A percentile compares a stretch with the other conserved stretches of the same genome.
phyloP scores from a whole-genome alignment of 78 protist species.

The Isochrysis galbana region DNA sequence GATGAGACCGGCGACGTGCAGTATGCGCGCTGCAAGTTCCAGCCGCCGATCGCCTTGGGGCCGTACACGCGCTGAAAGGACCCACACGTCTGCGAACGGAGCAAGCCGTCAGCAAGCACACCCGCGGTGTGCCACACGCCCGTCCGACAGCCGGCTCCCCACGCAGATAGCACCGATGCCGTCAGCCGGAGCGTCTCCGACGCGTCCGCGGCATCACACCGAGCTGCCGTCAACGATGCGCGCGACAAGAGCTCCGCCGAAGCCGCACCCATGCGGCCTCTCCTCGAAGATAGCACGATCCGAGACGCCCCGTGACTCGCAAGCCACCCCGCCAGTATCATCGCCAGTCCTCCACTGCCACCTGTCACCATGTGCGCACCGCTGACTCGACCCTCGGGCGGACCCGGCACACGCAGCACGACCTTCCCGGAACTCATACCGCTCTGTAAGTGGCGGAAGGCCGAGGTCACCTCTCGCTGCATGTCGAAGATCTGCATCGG shows the following conservation, averaged over 20 bases:
- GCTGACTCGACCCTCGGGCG: background rate
- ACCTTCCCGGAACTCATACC: conserved; percentile 26
- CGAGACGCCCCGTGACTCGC: background rate
- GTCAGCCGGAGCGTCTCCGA: background rate
- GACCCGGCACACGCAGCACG: conserved; percentile 4
- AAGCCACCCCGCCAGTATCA: conserved; percentile 6
- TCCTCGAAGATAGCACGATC: background rate
- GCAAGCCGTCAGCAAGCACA: conserved; percentile 29
- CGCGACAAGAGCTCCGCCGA: conserved; percentile 5
- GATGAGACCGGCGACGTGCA: no score
- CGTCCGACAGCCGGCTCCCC: background rate
- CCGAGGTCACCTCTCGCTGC: background rate
- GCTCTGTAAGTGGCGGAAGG: conserved; percentile 25
- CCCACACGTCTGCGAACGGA: background rate
- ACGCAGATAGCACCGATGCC: no score
- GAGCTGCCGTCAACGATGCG: background rate
- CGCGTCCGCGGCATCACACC: background rate
- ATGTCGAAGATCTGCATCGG: background rate
- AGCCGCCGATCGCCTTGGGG: no score
- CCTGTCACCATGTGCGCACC: conserved; percentile 20
- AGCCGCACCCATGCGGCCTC: background rate
- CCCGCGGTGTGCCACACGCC: conserved; percentile 28
- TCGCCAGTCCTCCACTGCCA: conserved; percentile 26
- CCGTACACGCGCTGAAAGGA: background rate
- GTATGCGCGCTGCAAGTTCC: no score